Evolutionary conservation across 2,329 filamentous ascomycete species (phyloP), one percentile per base, ranked within the genome.

Genomic region (Teratosphaeria gauchensis): DNA sequence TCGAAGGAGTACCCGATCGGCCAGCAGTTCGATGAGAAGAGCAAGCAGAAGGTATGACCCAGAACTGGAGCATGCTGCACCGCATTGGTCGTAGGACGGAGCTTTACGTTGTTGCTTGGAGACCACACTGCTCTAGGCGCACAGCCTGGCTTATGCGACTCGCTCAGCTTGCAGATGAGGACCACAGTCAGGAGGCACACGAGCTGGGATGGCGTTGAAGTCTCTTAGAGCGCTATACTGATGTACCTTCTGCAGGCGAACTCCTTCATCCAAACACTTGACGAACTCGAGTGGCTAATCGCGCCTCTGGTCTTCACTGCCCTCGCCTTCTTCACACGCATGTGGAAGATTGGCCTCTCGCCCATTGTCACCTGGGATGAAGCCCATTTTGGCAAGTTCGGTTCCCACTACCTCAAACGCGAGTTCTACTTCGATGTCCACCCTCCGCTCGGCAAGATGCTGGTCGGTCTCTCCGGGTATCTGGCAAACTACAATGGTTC

Each of bases 401-500:
- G 94, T 64, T 97, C 92, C 68, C 92, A 99, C 77, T 99, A 99
- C 76, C 86, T 99, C 72, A 96, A 99, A 76, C 90, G 92, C 75
- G 94, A 99, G 76, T 96, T 97, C 81, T 99, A 99, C 82, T 99
- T 99, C 78, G 90, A 95, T 81, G 88, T 95, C 59, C 90, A 95
- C 75, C 94, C 94, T 64, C 94, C 94, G 57, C 85, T 99, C 62
- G 94, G 94, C 73, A 99, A 99, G 81, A 97, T 99, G 85, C 85
- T 99, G 58, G 92, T 99, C 67, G 94, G 94, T 63, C 82, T 99
- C 56, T 97, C 94, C 6, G 94, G 94, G 72, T 95, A 95, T 72
- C 82, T 99, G 62, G 95, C 92, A 65, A 92, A 92, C 65, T 99
- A 99, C 81, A 99, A 99, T 79, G 94, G 94, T 59, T 95, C 92